A percentile compares a stretch with the other conserved stretches of the same genome.
Evolutionary conservation across 352 stramenopile species (phyloP).

Genomic region (Globisporangium sylvaticum): DNA sequence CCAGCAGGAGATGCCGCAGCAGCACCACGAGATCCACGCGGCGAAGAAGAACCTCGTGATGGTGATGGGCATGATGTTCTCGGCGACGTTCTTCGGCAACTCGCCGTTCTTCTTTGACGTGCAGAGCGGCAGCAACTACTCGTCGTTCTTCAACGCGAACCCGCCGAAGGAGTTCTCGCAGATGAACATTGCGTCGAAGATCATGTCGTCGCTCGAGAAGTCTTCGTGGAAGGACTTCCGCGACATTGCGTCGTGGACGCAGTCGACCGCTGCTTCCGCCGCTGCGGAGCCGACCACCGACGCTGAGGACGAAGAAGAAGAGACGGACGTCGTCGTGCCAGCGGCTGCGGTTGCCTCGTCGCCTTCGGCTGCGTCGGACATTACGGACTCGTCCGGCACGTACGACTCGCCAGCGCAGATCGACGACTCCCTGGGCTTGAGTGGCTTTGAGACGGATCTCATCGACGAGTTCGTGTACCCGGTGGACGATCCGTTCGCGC

Average conservation of each 20-base stretch:
- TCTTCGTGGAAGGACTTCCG: conserved; percentile 88
- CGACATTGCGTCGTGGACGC: conserved; percentile 71
- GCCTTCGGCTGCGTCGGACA: conserved; percentile 64
- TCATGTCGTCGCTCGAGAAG: conserved; percentile 84
- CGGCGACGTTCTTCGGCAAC: conserved; percentile 81
- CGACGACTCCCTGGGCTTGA: conserved; percentile 36
- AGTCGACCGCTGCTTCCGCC: conserved; percentile 24
- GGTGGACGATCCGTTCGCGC: conserved; percentile 71
- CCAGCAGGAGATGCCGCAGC: conserved; percentile 31
- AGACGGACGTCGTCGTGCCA: conserved; percentile 13
- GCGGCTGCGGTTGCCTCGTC: conserved; percentile 27
- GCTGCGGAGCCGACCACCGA: conserved; percentile 29
- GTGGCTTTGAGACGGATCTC: conserved; percentile 56
- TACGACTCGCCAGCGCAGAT: conserved; percentile 49
- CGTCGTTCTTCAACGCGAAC: conserved; percentile 77
- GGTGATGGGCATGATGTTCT: conserved; percentile 89
- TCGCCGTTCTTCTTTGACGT: conserved; percentile 67
- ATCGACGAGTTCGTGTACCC: conserved; percentile 84
- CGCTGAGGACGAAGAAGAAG: conserved; percentile 27
- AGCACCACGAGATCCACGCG: conserved; percentile 72
- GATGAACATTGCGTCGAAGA: conserved; percentile 83
- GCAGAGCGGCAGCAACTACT: conserved; percentile 71
- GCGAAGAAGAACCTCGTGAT: conserved; percentile 89
- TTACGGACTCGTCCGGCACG: conserved; percentile 57
- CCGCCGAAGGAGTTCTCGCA: conserved; percentile 76